Base-by-base conservation (phyloP, 2,329 filamentous ascomycete genomes). In the Karstenula rhodostoma region DNA sequence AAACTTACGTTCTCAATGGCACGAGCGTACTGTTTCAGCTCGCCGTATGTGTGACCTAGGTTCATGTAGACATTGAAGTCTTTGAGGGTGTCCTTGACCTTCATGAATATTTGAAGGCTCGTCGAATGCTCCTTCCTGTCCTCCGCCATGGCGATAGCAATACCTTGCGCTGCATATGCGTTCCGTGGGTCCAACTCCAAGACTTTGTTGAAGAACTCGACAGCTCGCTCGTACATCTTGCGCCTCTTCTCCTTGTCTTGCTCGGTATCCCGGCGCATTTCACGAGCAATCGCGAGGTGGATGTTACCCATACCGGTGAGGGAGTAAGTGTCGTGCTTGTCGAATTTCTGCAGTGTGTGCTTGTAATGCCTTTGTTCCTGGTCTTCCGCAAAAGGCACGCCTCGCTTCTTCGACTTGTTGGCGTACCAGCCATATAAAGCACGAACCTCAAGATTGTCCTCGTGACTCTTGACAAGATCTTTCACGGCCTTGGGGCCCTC, bases 141-240 rank as follows among this genome's bases (percentile, higher is more conserved):
- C 76, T 99, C 95, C 0, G 95, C 89, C 29, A 99, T 83, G 9
- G 94, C 94, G 73, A 99, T 98, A 15, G 92, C 95, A 66, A 99
- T 89, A 62, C 96, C 95, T 75, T 99, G 95, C 1, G 95, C 95
- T 8, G 96, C 96, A 76, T 96, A 97, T 0, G 95, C 94, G 69
- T 98, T 99, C 80, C 90, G 93, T 0, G 93, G 89, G 72, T 99
- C 95, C n/a, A 99, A 83, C 64, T 96, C 93, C 23, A 99, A 83
- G 4, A 94, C 94, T 80, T 99, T 99, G 76, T 98, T 95, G 70
- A 97, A 99, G 79, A 99, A 99, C 75, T 99, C 96, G 12, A 98
- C 94, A 0, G 95, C 94, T 67, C 94, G 93, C 74, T 89, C 88
- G 75, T 98, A 99, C 63, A 89, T 90, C 68, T 90, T 91, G 59